These are phyloP conservation scores for Aspergillus carlsbadensis DNA, from an alignment of 495 filamentous ascomycete species.

Conservation along the genomic window DNA sequence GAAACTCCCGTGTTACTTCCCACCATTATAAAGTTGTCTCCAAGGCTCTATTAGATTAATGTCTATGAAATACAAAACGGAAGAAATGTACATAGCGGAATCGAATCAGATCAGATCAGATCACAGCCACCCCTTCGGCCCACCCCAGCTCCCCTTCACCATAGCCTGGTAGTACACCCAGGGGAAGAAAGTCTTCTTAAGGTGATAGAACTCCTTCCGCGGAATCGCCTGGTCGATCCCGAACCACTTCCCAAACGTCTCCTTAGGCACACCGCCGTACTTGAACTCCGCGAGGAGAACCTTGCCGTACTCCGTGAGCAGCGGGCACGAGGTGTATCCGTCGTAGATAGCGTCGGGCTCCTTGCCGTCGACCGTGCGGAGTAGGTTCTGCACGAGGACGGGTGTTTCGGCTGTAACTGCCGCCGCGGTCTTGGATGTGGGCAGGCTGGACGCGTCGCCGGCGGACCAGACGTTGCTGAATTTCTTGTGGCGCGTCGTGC, in stretches of 20 bases:
- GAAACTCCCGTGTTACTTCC: too few species aligned
- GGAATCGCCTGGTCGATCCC: slow-evolving; percentile 59
- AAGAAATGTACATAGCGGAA: background rate
- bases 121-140: slow-evolving; percentile 52
- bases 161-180: slow-evolving; percentile 61
- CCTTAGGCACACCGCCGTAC: slow-evolving; percentile 69
- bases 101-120: background rate
- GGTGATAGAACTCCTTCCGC: slow-evolving; percentile 55
- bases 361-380: slow-evolving; percentile 55
- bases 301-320: slow-evolving; percentile 65
- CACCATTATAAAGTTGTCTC: too few species aligned
- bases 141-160: slow-evolving; percentile 63
- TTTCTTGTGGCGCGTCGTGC: slow-evolving; percentile 59
- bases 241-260: slow-evolving; percentile 59
- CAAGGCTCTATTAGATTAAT: background rate
- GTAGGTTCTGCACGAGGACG: slow-evolving; percentile 56
- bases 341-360: slow-evolving; percentile 53
- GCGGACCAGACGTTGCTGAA: slow-evolving; percentile 67
- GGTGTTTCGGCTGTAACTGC: slow-evolving; percentile 65
- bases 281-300: slow-evolving; percentile 71
- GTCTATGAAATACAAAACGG: background rate
- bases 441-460: slow-evolving; percentile 65
- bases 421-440: slow-evolving; percentile 67
- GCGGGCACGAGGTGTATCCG: slow-evolving; percentile 68
- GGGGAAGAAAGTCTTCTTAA: slow-evolving; percentile 74